These are phyloP conservation scores for Calycina marina DNA, from an alignment of 2,329 filamentous ascomycete species.

Conservation along the genomic window DNA sequence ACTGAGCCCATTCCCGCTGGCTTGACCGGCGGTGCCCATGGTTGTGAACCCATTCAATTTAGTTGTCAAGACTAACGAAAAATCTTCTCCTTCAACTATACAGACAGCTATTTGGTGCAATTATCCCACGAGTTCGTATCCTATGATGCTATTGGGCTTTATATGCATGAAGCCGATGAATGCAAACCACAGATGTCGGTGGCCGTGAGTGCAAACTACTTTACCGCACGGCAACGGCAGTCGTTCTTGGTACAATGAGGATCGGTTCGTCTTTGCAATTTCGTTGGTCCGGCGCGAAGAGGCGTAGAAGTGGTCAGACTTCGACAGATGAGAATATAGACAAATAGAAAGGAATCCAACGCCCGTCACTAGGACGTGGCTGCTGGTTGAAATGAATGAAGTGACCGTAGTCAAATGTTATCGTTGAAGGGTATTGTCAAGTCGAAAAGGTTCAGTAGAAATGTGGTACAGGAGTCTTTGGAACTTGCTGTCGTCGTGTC, in stretches of 20 bases:
- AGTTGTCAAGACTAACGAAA: too few species aligned
- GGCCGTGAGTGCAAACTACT: slow-evolving; percentile 10
- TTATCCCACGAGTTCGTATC: slow-evolving; percentile 11
- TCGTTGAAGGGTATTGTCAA: slow-evolving; percentile 9
- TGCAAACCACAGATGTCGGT: slow-evolving; percentile 8
- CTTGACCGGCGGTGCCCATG: slow-evolving; percentile 13
- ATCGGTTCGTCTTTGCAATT: neutral
- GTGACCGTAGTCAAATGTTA: too few species aligned
- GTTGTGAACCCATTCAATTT: slow-evolving; percentile 18
- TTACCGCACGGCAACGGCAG: neutral
- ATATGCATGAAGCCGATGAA: slow-evolving; percentile 21
- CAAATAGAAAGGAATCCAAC: too few species aligned
- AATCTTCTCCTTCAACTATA: neutral
- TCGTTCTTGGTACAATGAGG: neutral
- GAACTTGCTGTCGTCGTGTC: too few species aligned
- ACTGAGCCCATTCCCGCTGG: slow-evolving; percentile 31
- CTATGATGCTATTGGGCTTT: slow-evolving; percentile 15
- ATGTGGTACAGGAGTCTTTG: too few species aligned
- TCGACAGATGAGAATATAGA: slow-evolving; percentile 11
- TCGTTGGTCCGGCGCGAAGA: neutral
- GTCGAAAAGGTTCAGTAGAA: too few species aligned
- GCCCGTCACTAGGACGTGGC: too few species aligned
- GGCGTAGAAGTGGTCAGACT: slow-evolving; percentile 12
- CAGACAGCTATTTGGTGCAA: slow-evolving; percentile 1
- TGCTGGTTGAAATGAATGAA: too few species aligned